Percentiles rank a stretch among this genome's conserved stretches.
Conservation (phyloP, 176 grass and related monocot species). For the Echinochloa phyllopogon region DNA sequence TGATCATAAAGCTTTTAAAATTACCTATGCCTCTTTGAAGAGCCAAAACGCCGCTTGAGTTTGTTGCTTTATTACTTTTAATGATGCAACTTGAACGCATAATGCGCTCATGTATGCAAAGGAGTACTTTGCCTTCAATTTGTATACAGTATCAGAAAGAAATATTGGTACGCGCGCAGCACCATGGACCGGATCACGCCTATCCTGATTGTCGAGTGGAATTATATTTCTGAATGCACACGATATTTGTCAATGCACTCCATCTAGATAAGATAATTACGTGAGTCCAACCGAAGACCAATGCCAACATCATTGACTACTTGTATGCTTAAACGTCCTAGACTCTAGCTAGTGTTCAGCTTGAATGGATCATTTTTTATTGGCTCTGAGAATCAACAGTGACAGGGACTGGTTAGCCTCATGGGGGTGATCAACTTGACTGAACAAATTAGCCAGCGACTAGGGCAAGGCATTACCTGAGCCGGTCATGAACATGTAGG, state of each 20-base stretch:
- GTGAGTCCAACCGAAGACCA: not conserved
- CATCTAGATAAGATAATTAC: not conserved
- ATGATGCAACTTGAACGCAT: slow-evolving; percentile 3
- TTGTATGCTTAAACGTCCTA: not conserved
- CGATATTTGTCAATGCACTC: not conserved
- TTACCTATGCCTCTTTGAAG: not conserved
- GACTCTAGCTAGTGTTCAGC: not conserved
- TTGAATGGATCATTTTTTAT: not conserved
- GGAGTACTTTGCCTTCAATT: not conserved
- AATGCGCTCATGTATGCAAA: not conserved
- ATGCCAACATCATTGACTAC: no score
- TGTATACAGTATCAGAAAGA: slow-evolving; percentile 1
- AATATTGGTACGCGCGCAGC: not conserved
- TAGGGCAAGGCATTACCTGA: slow-evolving; percentile 54
- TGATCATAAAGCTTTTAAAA: not conserved
- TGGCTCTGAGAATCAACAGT: not conserved
- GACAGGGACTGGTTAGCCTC: not conserved
- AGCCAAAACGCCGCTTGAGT: not conserved
- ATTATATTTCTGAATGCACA: not conserved
- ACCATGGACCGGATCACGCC: not conserved
- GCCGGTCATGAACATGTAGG: slow-evolving; percentile 68
- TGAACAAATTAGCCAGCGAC: not conserved
- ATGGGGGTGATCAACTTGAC: not conserved
- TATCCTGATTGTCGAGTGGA: slow-evolving; percentile 12
- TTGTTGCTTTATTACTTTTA: not conserved